Evolutionary conservation across 441 rosid species (phyloP), one percentile per base, ranked within the genome.

Genomic region (Monsonia emarginata): DNA sequence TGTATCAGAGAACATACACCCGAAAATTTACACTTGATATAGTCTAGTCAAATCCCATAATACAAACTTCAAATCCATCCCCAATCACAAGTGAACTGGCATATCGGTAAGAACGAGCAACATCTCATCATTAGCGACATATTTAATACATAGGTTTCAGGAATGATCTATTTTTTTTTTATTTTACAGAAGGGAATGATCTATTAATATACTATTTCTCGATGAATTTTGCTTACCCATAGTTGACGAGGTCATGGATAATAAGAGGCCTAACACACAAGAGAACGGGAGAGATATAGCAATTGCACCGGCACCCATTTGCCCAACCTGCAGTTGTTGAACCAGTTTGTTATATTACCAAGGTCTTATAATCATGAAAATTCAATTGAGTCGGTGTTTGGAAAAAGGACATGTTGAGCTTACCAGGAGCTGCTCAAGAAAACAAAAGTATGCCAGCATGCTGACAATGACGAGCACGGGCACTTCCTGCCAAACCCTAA

Each of bases 401-500:
- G 38, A 58, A 27, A 27, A 27, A 27, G 11, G 16, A 58, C 27
- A 5, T 14, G 38, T 10, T 14, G 1, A 58, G 11, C 63, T 48
- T 66, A 67, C 84, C 78, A 81, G 70, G 70, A 81, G 80, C 50
- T 78, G 78, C 73, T 78, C 80, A 52, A 78, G 61, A 68, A 78
- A 81, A 77, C 82, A 81, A 65, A 81, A 81, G 69, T 78, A 81
- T 7, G 78, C 82, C 50, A 78, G 82, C 74, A 76, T 72, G 80
- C 82, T 78, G 72, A 81, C 75, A 78, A 81, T 71, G 72, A 78
- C 73, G 25, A 78, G 84, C 67, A 78, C 77, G 0, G 82, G 80
- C 14, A 81, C 74, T 66, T 81, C 81, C 65, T 76, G 80, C 82
- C 80, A 78, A 25, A 78, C 68, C 80, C 84, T 81, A 72, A 60